These are phyloP conservation scores for Globisporangium splendens DNA, from an alignment of 352 stramenopile genomes.

Conservation along the genomic window DNA sequence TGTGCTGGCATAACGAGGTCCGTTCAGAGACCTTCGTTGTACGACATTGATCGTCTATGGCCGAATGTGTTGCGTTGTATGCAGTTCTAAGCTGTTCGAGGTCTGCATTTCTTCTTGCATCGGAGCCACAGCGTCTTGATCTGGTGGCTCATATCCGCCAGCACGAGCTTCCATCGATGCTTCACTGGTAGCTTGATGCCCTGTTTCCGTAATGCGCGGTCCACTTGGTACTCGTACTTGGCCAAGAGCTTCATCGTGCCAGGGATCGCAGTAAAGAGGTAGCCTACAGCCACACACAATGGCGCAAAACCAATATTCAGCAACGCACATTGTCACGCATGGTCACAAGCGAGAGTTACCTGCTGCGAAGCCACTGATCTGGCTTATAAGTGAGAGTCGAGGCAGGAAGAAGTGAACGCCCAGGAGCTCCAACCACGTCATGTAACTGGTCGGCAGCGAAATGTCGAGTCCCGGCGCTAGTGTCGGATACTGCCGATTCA, in stretches of 20 bases:
- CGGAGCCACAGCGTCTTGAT: neutral
- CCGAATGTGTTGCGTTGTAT: too few species aligned
- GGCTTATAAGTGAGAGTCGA: constrained; percentile 42
- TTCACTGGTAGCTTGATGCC: constrained; percentile 14
- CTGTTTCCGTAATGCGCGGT: constrained; percentile 7
- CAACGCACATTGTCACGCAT: too few species aligned
- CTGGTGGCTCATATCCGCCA: constrained; percentile 3
- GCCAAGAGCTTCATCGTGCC: constrained; percentile 6
- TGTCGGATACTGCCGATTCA: constrained; percentile 28
- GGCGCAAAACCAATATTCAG: too few species aligned
- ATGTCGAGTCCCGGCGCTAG: constrained; percentile 17
- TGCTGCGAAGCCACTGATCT: constrained; percentile 48
- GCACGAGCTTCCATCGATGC: constrained; percentile 13
- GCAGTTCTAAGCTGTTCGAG: too few species aligned
- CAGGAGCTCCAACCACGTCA: constrained; percentile 55
- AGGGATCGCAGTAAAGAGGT: constrained; percentile 11
- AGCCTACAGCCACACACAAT: too few species aligned
- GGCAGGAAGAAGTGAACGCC: constrained; percentile 43
- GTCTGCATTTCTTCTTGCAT: too few species aligned
- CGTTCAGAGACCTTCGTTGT: too few species aligned
- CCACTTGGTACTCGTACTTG: constrained; percentile 4
- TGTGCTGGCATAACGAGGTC: too few species aligned
- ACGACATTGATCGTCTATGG: too few species aligned
- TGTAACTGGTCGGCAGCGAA: constrained; percentile 32
- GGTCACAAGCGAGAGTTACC: too few species aligned